Evolutionary conservation across 2,329 filamentous ascomycete species (phyloP).

Genomic region (Neoscytalidium dimidiatum): DNA sequence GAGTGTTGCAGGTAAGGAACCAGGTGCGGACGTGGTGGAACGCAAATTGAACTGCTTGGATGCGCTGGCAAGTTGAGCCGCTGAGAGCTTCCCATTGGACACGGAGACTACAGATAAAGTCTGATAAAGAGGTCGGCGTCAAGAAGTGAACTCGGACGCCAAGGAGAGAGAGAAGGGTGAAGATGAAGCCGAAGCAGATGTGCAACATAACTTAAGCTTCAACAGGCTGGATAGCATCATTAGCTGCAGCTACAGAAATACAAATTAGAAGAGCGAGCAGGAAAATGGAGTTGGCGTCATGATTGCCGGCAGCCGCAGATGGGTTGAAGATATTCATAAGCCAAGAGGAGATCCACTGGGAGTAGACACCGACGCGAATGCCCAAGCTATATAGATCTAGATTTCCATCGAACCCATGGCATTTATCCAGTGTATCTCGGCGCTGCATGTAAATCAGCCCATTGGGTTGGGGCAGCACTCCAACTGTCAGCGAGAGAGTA

Average conservation of each 20-base stretch:
- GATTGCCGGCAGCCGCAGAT: conserved; percentile 24
- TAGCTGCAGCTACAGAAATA: conserved; percentile 21
- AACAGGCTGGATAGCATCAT: conserved; percentile 23
- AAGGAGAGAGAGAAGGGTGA: not conserved
- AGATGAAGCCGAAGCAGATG: conserved; percentile 25
- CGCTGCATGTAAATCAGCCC: not conserved
- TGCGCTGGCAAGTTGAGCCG: not conserved
- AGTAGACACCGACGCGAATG: conserved; percentile 34
- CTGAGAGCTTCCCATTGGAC: not conserved
- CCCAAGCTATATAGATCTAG: conserved; percentile 36
- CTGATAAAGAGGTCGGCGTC: not conserved
- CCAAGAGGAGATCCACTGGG: conserved; percentile 32
- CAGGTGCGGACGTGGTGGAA: not conserved
- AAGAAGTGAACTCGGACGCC: not conserved
- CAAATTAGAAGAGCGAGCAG: conserved; percentile 27
- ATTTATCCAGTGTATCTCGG: not conserved
- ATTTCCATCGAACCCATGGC: conserved; percentile 26
- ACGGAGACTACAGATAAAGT: not conserved
- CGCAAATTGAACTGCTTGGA: not conserved
- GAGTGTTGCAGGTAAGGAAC: not conserved
- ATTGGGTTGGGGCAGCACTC: not conserved
- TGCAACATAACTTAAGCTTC: conserved; percentile 29
- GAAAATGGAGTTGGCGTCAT: conserved; percentile 26
- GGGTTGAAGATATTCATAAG: conserved; percentile 31
- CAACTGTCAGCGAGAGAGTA: not conserved